Percentiles rank a stretch among this genome's conserved stretches.
These are phyloP conservation scores for Fusarium albosuccineum DNA, from an alignment of 2,329 filamentous ascomycete genomes.

Conservation along the genomic window DNA sequence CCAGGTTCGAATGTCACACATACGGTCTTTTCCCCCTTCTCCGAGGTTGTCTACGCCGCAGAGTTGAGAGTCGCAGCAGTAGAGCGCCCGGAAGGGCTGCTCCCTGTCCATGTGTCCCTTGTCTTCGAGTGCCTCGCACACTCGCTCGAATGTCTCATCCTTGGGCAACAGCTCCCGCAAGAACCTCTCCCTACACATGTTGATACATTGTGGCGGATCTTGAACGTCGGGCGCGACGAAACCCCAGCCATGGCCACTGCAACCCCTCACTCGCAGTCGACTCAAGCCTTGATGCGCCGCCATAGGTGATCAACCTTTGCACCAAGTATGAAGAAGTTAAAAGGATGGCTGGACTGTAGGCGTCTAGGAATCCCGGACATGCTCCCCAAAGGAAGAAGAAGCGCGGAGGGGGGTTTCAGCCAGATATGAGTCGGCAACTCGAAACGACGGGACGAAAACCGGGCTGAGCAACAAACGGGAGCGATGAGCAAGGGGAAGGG, in stretches of 20 bases:
- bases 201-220: conserved; percentile 53
- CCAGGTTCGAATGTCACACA: conserved; percentile 24
- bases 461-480: conserved; percentile 18
- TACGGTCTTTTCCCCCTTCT: conserved; percentile 59
- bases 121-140: conserved; percentile 51
- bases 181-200: conserved; percentile 51
- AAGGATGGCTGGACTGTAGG: conserved; percentile 6
- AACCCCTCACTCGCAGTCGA: conserved; percentile 21
- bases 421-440: conserved; percentile 40
- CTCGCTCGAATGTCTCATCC: conserved; percentile 47
- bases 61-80: conserved; percentile 64
- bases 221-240: conserved; percentile 46
- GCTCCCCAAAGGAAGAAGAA: conserved; percentile 14
- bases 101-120: conserved; percentile 42
- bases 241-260: conserved; percentile 47
- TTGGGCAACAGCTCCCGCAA: conserved; percentile 46
- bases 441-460: conserved; percentile 25
- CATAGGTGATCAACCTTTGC: conserved; percentile 15
- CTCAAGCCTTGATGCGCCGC: conserved; percentile 9
- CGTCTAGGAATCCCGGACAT: conserved; percentile 25
- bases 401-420: conserved; percentile 35
- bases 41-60: conserved; percentile 61
- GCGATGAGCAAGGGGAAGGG: conserved; percentile 5
- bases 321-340: not conserved
- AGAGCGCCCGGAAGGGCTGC: conserved; percentile 58